Evolutionary conservation across 805 yeast species (phyloP).

Genomic region (Cephaloascus albidus): DNA sequence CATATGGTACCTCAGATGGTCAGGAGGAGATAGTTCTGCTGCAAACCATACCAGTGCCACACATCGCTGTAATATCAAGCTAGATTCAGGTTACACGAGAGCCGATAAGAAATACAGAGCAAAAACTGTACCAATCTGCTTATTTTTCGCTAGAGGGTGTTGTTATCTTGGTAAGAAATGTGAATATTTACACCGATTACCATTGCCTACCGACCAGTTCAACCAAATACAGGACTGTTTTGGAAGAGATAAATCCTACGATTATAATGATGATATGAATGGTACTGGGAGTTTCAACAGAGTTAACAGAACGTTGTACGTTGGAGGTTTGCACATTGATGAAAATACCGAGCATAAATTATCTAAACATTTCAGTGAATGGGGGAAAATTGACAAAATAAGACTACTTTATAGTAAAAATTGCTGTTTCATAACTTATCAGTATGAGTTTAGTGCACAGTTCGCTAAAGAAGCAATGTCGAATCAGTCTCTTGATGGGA

Average conservation of each 20-base stretch:
- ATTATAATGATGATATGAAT: constrained; percentile 85
- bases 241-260: constrained; percentile 80
- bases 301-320: constrained; percentile 66
- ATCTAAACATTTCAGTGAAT: constrained; percentile 47
- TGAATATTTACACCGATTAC: constrained; percentile 69
- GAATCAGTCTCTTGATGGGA: constrained; percentile 58
- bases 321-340: constrained; percentile 45
- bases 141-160: constrained; percentile 84
- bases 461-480: constrained; percentile 95
- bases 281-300: constrained; percentile 80
- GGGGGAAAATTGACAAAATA: constrained; percentile 68
- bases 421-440: constrained; percentile 73
- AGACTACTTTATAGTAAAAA: constrained; percentile 51
- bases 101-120: constrained; percentile 40
- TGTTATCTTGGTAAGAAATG: constrained; percentile 76
- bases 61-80: constrained; percentile 45
- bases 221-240: constrained; percentile 76
- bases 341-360: constrained; percentile 23
- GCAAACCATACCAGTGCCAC: constrained; percentile 39
- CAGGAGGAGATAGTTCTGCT: constrained; percentile 58
- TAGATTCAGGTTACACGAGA: constrained; percentile 69
- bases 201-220: constrained; percentile 43
- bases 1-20: constrained; percentile 86
- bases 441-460: constrained; percentile 68
- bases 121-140: constrained; percentile 46